Evolutionary conservation across 192 early-diverging fungal species (phyloP).

Genomic region (Coemansia sp.): DNA sequence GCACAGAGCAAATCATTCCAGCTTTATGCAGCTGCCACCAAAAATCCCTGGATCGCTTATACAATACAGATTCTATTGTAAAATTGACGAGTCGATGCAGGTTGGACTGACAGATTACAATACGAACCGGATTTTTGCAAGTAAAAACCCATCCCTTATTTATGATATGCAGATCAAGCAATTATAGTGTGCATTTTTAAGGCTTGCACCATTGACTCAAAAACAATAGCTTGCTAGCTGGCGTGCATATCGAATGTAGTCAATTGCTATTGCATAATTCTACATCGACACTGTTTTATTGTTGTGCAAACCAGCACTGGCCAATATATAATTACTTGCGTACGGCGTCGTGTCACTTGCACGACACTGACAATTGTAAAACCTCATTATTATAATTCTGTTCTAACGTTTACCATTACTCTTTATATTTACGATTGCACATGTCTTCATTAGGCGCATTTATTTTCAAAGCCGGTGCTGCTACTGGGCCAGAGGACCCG

Average conservation of each 20-base stretch:
- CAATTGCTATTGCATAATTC: too few relatives aligned
- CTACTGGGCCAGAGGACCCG: background rate
- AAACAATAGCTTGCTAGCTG: too few relatives aligned
- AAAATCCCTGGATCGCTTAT: too few relatives aligned
- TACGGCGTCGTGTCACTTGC: background rate
- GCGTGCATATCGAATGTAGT: too few relatives aligned
- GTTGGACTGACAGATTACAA: background rate
- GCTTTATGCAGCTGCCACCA: too few relatives aligned
- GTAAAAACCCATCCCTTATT: background rate
- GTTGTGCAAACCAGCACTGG: background rate
- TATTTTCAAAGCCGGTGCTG: background rate
- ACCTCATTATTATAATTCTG: background rate
- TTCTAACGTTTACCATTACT: background rate
- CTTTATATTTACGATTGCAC: background rate
- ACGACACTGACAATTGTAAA: conserved; percentile 1
- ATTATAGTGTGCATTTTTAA: background rate
- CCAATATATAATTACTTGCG: background rate
- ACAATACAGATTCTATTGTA: too few relatives aligned
- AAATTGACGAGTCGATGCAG: background rate
- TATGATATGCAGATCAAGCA: background rate
- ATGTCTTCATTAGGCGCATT: background rate
- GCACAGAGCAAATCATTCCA: background rate
- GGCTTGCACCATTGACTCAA: too few relatives aligned
- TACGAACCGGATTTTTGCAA: background rate
- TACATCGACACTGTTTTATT: background rate